These are phyloP conservation scores for Hyaloscypha variabilis DNA, from an alignment of 495 filamentous ascomycete species.

Conservation along the genomic window DNA sequence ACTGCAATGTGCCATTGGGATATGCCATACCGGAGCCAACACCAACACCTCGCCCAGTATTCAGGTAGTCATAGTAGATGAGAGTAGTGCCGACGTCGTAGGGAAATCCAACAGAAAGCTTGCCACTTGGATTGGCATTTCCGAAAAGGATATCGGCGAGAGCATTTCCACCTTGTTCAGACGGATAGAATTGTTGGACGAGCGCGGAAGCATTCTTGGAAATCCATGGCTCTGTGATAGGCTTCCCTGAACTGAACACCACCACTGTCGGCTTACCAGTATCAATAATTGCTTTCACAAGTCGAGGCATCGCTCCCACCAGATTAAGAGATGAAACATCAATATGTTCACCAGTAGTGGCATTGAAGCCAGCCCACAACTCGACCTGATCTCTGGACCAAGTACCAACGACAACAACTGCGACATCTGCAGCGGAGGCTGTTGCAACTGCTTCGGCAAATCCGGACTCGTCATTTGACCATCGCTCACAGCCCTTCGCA, in stretches of 20 bases:
- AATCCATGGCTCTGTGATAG: constrained; percentile 70
- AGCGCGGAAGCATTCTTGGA: constrained; percentile 59
- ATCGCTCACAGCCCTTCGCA: constrained; percentile 65
- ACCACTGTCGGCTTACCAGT: constrained; percentile 73
- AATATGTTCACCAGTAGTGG: constrained; percentile 73
- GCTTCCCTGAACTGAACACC: constrained; percentile 70
- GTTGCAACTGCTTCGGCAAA: constrained; percentile 64
- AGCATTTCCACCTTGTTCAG: constrained; percentile 82
- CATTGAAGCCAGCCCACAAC: constrained; percentile 69
- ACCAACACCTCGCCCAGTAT: no score
- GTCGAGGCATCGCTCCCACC: constrained; percentile 70
- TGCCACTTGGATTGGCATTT: constrained; percentile 80
- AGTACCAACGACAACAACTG: constrained; percentile 72
- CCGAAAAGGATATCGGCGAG: constrained; percentile 92
- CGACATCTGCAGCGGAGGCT: constrained; percentile 67
- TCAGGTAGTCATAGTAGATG: no score
- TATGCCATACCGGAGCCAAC: no score
- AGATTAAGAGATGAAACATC: constrained; percentile 63
- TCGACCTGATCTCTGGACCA: constrained; percentile 70
- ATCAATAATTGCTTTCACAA: constrained; percentile 63
- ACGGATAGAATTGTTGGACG: constrained; percentile 73
- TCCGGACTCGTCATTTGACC: constrained; percentile 66
- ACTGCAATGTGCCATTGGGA: no score
- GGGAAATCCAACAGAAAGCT: constrained; percentile 63
- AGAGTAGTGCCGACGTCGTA: constrained; percentile 63